These are phyloP conservation scores for Naganishia onofrii DNA, from an alignment of 768 basidiomycete species.

Conservation along the genomic window DNA sequence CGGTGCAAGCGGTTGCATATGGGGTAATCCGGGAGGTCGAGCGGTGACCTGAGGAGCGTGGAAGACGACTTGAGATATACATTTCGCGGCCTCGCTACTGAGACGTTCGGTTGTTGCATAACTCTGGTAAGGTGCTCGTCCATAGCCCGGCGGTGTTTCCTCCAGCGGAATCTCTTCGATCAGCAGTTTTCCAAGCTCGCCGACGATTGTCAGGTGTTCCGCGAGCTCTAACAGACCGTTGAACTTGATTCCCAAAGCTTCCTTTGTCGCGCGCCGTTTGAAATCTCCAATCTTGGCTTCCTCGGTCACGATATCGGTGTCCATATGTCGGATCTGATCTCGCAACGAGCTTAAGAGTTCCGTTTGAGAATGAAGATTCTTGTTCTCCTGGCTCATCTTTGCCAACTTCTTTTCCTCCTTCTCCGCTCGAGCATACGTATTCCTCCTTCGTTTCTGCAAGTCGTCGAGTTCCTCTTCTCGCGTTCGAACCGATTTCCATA, in stretches of 20 bases:
- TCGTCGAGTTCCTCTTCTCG: constrained; percentile 80
- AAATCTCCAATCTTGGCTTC: constrained; percentile 78
- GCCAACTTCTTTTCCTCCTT: constrained; percentile 80
- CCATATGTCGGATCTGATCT: constrained; percentile 70
- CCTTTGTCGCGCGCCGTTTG: constrained; percentile 67
- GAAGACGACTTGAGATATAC: constrained; percentile 32
- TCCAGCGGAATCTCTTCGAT: constrained; percentile 75
- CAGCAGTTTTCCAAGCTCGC: constrained; percentile 58
- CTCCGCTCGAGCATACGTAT: constrained; percentile 69
- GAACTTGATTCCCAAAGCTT: constrained; percentile 79
- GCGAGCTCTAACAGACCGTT: constrained; percentile 79
- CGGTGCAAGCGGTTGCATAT: constrained; percentile 25
- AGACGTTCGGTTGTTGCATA: constrained; percentile 64
- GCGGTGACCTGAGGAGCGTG: constrained; percentile 25
- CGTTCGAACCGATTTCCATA: constrained; percentile 77
- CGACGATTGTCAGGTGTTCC: constrained; percentile 69
- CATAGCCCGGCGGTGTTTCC: constrained; percentile 73
- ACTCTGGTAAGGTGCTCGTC: constrained; percentile 66
- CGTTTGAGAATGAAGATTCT: constrained; percentile 71
- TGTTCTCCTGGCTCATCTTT: constrained; percentile 87
- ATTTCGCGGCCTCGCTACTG: constrained; percentile 61
- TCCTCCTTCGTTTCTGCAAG: constrained; percentile 67
- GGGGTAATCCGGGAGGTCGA: constrained; percentile 30
- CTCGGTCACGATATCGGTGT: constrained; percentile 77
- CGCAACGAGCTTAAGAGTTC: constrained; percentile 68